Evolutionary conservation across 1,284 basidiomycete species (phyloP).

Genomic region (Ceratobasidium sp.): DNA sequence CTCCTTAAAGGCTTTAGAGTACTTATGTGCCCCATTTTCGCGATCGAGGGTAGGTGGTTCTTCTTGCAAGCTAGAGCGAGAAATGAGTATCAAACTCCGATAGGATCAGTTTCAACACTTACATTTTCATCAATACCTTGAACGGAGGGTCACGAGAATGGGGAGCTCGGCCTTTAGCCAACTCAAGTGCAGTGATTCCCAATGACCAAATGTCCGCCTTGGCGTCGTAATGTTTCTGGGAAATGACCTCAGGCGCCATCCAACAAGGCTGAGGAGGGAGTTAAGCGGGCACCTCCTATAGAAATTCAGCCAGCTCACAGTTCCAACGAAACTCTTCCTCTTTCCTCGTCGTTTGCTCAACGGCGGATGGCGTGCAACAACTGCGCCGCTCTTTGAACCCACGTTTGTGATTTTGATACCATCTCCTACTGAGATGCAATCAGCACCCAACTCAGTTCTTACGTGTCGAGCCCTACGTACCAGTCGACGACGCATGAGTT

Average conservation of each 20-base stretch:
- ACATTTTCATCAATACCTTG: slow-evolving; percentile 82
- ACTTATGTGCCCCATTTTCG: slow-evolving; percentile 78
- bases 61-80: slow-evolving; percentile 70
- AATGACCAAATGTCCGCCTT: slow-evolving; percentile 91
- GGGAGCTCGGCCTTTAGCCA: slow-evolving; percentile 86
- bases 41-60: slow-evolving; percentile 81
- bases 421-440: neutral
- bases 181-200: slow-evolving; percentile 89
- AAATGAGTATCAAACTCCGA: neutral
- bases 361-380: slow-evolving; percentile 21
- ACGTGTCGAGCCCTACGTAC: neutral
- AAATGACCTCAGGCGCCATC: slow-evolving; percentile 94
- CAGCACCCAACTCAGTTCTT: neutral
- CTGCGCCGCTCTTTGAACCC: slow-evolving; percentile 10
- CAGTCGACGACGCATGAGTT: slow-evolving; percentile 24
- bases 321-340: slow-evolving; percentile 90
- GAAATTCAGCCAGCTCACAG: slow-evolving; percentile 62
- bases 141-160: slow-evolving; percentile 81
- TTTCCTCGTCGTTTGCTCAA: slow-evolving; percentile 59
- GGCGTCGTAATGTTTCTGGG: slow-evolving; percentile 83
- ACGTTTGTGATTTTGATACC: slow-evolving; percentile 32
- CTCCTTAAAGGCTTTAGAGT: slow-evolving; percentile 85
- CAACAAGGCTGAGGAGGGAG: slow-evolving; percentile 76
- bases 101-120: slow-evolving; percentile 53
- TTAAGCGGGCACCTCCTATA: slow-evolving; percentile 11